Evolutionary conservation across 2,329 filamentous ascomycete species (phyloP), one percentile per base, ranked within the genome.

Genomic region (Rutstroemia sp.): DNA sequence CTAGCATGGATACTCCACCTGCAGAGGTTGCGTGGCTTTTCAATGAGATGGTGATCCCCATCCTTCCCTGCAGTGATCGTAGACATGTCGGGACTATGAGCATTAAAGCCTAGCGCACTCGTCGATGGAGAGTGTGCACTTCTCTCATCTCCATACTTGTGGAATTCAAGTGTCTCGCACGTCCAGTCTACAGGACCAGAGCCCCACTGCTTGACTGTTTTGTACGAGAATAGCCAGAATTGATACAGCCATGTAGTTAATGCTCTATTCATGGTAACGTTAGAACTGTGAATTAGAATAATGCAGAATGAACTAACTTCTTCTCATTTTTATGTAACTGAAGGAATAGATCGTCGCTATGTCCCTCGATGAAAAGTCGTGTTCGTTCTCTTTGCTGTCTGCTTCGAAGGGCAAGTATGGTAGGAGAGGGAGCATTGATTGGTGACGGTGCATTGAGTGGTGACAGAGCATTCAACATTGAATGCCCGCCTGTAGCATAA

Each of bases 41-140:
- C 2, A 0, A 0, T 40, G 27, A 9, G 6, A 30, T 10, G 2
- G 2, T 30, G 8, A 4, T 1, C 8, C 27, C 10, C 8, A 8
- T 30, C 27, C 10, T 8, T 30, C 7, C 27, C 1, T 8, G 27
- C 4, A 30, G 2, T 30, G 27, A 1, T 10, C 9, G 4, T 30
- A 30, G 27, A 0, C 3, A 3, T 30, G 27, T 30, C 8, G 8
- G 2, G 27, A 30, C 7, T 30, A 1, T 30, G 27, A 30, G 27
- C 27, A 30, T 30, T 8, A 30, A 30, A 30, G 27, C 27, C 27
- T 30, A 30, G 10, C 7, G 27, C 27, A 0, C 27, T 2, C 27
- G 2, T 30, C 1, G 8, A 30, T 30, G 27, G 27, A 2, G 7
- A 30, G 27, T 10, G 2, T 30, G 27, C 27, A 8, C 14, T 40